phyloP scores from a whole-genome alignment of 2,329 filamentous ascomycete species.

The Cercospora janseana region DNA sequence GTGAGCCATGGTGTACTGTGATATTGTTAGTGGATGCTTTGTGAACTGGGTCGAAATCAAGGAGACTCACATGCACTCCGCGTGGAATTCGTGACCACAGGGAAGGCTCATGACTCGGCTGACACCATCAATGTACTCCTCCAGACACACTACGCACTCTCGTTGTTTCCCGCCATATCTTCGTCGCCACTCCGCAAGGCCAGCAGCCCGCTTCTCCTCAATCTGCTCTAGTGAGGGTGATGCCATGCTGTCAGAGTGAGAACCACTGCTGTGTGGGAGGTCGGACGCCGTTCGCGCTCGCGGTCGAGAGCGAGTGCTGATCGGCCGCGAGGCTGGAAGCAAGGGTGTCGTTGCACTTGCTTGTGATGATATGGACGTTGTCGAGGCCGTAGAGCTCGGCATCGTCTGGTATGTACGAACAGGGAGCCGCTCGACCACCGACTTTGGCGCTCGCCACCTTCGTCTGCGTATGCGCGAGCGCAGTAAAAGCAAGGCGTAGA shows the following conservation, averaged over 20 bases:
- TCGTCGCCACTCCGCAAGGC: slow-evolving; percentile 53
- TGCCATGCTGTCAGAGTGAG: slow-evolving; percentile 30
- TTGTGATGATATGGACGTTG: slow-evolving; percentile 32
- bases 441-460: slow-evolving; percentile 96
- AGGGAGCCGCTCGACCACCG: slow-evolving; percentile 88
- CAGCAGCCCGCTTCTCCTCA: slow-evolving; percentile 54
- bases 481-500: slow-evolving; percentile 83
- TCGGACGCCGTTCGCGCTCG: slow-evolving; percentile 65
- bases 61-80: slow-evolving; percentile 87
- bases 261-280: slow-evolving; percentile 42
- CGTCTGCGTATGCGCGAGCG: slow-evolving; percentile 84
- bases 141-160: slow-evolving; percentile 93
- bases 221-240: slow-evolving; percentile 40
- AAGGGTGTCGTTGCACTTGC: slow-evolving; percentile 68
- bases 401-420: slow-evolving; percentile 94
- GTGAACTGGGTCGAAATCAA: neutral
- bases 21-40: slow-evolving; percentile 4
- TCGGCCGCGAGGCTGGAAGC: slow-evolving; percentile 52
- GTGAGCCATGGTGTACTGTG: slow-evolving; percentile 91
- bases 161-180: slow-evolving; percentile 65
- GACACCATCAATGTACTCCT: slow-evolving; percentile 93
- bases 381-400: slow-evolving; percentile 54
- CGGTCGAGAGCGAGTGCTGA: slow-evolving; percentile 51
- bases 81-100: slow-evolving; percentile 97
- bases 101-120: slow-evolving; percentile 95